Percentiles rank a stretch among this genome's conserved stretches.
phyloP scores from a whole-genome alignment of 2,329 filamentous ascomycete genomes.

The Penicillium sp. region DNA sequence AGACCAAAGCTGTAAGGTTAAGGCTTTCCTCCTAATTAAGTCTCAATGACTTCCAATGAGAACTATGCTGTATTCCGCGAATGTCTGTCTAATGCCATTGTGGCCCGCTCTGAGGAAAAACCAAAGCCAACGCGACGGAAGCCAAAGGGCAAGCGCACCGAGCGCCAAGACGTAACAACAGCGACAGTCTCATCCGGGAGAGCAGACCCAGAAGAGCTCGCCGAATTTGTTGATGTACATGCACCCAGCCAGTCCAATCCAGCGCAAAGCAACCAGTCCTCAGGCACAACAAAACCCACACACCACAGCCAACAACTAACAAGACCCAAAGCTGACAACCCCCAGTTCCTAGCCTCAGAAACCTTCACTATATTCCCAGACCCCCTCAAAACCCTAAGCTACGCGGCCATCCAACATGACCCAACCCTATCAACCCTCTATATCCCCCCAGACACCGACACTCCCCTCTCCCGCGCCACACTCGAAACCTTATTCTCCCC shows the following conservation, averaged over 20 bases:
- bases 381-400: conserved; percentile 60
- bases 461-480: conserved; percentile 55
- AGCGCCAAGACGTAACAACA: conserved; percentile 11
- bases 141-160: conserved; percentile 19
- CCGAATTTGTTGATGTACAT: conserved; percentile 71
- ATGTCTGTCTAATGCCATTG: conserved; percentile 66
- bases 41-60: conserved; percentile 26
- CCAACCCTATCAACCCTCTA: conserved; percentile 55
- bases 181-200: conserved; percentile 14
- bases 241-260: neutral
- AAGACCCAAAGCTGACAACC: neutral
- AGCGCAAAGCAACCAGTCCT: neutral
- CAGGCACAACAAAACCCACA: neutral
- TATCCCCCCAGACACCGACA: conserved; percentile 30
- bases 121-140: conserved; percentile 37
- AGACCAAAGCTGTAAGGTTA: neutral
- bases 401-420: conserved; percentile 55
- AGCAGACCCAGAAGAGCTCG: conserved; percentile 63
- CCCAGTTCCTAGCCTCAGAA: conserved; percentile 65
- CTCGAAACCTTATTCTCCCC: conserved; percentile 52
- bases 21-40: neutral
- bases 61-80: conserved; percentile 73
- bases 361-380: conserved; percentile 65
- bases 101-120: conserved; percentile 58
- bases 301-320: conserved; percentile 6